A percentile compares a stretch with the other conserved stretches of the same genome.
phyloP scores from a whole-genome alignment of 2,329 filamentous ascomycete species.

The Cladosporium sp. region DNA sequence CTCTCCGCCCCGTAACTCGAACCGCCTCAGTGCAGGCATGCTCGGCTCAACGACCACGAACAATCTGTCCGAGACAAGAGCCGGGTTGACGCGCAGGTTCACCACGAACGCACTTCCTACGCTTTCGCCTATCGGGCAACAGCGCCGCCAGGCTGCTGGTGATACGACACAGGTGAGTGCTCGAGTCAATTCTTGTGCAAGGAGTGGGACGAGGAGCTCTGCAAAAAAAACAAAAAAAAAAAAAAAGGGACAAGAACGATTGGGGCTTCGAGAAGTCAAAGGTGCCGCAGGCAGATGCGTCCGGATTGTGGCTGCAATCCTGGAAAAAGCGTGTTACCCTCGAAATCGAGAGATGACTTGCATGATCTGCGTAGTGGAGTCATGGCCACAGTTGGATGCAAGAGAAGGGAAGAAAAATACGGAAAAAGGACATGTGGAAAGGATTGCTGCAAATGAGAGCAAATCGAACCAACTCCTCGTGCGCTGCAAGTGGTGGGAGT shows the following conservation, averaged over 20 bases:
- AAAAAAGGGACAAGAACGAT: not conserved
- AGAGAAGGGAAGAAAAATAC: too few relatives aligned
- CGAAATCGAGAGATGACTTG: too few relatives aligned
- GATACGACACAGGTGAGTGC: slow-evolving; percentile 32
- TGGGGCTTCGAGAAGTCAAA: too few relatives aligned
- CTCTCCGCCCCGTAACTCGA: slow-evolving; percentile 38
- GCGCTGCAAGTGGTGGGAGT: not conserved
- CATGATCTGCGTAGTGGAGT: too few relatives aligned
- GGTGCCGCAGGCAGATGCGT: too few relatives aligned
- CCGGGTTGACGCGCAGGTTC: slow-evolving; percentile 82
- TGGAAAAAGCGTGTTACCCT: too few relatives aligned
- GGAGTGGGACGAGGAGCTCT: not conserved
- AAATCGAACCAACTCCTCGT: not conserved
- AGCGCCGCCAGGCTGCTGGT: slow-evolving; percentile 51
- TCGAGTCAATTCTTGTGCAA: not conserved
- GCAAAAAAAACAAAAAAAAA: not conserved
- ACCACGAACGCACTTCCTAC: slow-evolving; percentile 82
- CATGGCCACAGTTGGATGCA: too few relatives aligned
- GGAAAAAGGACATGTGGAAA: not conserved
- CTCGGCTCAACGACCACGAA: slow-evolving; percentile 8
- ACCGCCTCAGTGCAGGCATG: slow-evolving; percentile 28
- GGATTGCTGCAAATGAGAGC: not conserved
- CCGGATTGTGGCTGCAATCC: too few relatives aligned
- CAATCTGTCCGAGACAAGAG: slow-evolving; percentile 62
- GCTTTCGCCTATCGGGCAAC: slow-evolving; percentile 57